A percentile compares a stretch with the other conserved stretches of the same genome.
These are phyloP conservation scores for Pulveroboletus ravenelii DNA, from an alignment of 768 basidiomycete species.

Conservation along the genomic window DNA sequence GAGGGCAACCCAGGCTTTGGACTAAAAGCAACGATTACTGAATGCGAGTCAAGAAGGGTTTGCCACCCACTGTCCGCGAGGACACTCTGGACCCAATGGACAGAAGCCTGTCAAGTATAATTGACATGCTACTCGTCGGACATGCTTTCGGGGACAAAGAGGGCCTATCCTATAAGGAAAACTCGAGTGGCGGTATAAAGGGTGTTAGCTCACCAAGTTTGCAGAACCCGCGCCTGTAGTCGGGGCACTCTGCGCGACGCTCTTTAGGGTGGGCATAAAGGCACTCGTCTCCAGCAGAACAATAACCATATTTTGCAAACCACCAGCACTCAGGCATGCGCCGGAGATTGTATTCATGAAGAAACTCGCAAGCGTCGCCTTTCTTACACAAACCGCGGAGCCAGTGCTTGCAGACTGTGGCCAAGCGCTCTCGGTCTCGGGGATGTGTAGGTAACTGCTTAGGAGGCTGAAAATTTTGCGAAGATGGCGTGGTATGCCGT, in stretches of 20 bases:
- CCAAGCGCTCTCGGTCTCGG: conserved; percentile 74
- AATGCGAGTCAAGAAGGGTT: conserved; percentile 2
- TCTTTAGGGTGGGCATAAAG: conserved; percentile 94
- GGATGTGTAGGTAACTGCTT: conserved; percentile 79
- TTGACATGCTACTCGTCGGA: conserved; percentile 86
- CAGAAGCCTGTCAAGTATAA: conserved; percentile 91
- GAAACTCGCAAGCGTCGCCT: conserved; percentile 95
- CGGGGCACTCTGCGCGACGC: conserved; percentile 87
- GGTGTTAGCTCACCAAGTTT: conserved; percentile 39
- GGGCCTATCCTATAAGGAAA: conserved; percentile 53
- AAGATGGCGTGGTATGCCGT: conserved; percentile 85
- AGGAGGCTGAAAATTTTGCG: conserved; percentile 85
- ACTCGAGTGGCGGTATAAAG: conserved; percentile 1
- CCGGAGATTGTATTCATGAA: conserved; percentile 97
- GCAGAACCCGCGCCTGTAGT: conserved; percentile 74
- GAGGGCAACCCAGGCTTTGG: conserved; percentile 74
- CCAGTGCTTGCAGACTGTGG: conserved; percentile 99
- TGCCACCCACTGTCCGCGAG: conserved; percentile 76
- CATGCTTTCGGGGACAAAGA: conserved; percentile 85
- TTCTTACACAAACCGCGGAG: conserved; percentile 97
- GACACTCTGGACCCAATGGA: conserved; percentile 83
- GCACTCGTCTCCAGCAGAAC: conserved; percentile 92
- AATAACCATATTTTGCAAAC: conserved; percentile 63
- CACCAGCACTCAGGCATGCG: conserved; percentile 99
- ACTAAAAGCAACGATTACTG: conserved; percentile 36